Evolutionary conservation across 2,329 filamentous ascomycete species (phyloP).

Genomic region (Rhexocercosporidium sp.): DNA sequence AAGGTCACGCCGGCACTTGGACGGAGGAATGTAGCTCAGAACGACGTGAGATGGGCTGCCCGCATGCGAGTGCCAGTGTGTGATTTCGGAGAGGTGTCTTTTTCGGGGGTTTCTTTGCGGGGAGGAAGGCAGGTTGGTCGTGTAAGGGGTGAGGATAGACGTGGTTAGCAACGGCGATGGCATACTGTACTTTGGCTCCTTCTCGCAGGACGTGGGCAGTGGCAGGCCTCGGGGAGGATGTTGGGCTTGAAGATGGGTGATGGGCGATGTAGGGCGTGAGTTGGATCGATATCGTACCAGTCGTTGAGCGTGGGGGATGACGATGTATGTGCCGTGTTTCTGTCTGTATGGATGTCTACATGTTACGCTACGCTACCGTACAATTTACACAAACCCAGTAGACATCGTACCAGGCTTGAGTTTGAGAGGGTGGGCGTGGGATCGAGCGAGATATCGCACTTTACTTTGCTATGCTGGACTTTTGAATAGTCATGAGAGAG

Average conservation of each 20-base stretch:
- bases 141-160: neutral
- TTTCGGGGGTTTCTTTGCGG: neutral
- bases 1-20: neutral
- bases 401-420: neutral
- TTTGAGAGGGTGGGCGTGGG: neutral
- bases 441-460: neutral
- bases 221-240: neutral
- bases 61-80: neutral
- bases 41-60: neutral
- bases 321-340: neutral
- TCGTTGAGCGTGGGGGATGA: neutral
- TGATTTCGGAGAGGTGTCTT: neutral
- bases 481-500: neutral
- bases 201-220: neutral
- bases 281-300: neutral
- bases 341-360: neutral
- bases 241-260: neutral
- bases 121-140: too few species aligned
- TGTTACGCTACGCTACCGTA: neutral
- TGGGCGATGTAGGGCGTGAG: neutral
- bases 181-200: neutral
- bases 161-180: neutral
- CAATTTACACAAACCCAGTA: neutral
- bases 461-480: neutral
- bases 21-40: too few species aligned